These are phyloP conservation scores for Penicillium canariense DNA, from an alignment of 495 filamentous ascomycete genomes.

Conservation along the genomic window DNA sequence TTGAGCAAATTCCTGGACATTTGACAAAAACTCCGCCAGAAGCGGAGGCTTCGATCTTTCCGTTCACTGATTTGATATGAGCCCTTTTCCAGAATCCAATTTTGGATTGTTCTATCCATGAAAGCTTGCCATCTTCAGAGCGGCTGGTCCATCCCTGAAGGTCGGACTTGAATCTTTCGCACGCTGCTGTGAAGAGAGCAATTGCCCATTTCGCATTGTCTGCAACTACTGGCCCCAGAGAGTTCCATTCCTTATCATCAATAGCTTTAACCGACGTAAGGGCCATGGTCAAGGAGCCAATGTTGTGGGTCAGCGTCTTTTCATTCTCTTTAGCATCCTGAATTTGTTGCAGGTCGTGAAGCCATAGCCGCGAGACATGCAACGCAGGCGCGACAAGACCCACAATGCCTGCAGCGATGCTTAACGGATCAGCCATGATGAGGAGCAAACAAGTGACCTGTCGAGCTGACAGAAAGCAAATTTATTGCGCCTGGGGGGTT, in stretches of 20 bases:
- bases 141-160: constrained; percentile 14
- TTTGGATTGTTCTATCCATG: constrained; percentile 4
- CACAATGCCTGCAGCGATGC: constrained; percentile 33
- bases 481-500: not conserved
- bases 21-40: not conserved
- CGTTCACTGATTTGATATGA: constrained; percentile 8
- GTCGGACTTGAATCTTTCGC: constrained; percentile 16
- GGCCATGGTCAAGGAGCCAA: constrained; percentile 30
- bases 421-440: constrained; percentile 33
- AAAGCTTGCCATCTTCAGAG: constrained; percentile 5
- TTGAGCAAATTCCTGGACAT: not conserved
- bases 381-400: constrained; percentile 37
- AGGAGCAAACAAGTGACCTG: not conserved
- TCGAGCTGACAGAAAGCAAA: not conserved
- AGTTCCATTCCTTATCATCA: constrained; percentile 32
- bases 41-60: constrained; percentile 1
- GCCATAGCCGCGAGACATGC: constrained; percentile 34
- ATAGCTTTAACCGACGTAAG: constrained; percentile 34
- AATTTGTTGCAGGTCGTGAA: constrained; percentile 37
- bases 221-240: constrained; percentile 31
- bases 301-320: constrained; percentile 28
- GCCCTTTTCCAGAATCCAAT: constrained; percentile 12
- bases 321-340: constrained; percentile 37
- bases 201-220: constrained; percentile 30
- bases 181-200: constrained; percentile 28